Conservation (phyloP, 83 land plant genomes). For the Picea engelmannii region DNA sequence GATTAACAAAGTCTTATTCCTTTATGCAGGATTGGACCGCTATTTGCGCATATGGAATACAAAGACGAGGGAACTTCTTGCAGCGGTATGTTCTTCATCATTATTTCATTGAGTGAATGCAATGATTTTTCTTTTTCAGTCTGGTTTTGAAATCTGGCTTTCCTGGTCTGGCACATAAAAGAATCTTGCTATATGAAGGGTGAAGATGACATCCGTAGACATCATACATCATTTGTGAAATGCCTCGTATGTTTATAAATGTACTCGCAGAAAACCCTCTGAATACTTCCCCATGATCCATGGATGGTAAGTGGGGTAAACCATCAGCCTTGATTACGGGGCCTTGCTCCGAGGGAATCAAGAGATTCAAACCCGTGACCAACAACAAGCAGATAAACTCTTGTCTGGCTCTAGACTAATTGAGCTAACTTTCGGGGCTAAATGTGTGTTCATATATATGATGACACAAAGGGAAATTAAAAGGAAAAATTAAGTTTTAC, state of each 20-base stretch:
- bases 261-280: no score
- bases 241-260: neutral
- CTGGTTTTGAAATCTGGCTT: neutral
- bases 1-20: neutral
- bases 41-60: conserved; percentile 68
- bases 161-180: neutral
- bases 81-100: conserved; percentile 44
- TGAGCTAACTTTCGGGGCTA: no score
- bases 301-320: no score
- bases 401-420: no score
- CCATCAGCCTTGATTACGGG: no score
- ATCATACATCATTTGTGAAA: neutral
- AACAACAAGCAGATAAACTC: no score
- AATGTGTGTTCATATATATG: no score
- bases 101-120: neutral
- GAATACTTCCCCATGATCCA: no score
- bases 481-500: no score
- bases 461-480: no score
- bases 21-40: conserved; percentile 54
- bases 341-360: no score
- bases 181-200: neutral
- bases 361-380: no score
- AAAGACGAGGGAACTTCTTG: conserved; percentile 51
- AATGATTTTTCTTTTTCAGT: neutral
- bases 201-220: neutral